phyloP scores from a whole-genome alignment of 1,284 basidiomycete genomes.

The Neolentinus lepideus region DNA sequence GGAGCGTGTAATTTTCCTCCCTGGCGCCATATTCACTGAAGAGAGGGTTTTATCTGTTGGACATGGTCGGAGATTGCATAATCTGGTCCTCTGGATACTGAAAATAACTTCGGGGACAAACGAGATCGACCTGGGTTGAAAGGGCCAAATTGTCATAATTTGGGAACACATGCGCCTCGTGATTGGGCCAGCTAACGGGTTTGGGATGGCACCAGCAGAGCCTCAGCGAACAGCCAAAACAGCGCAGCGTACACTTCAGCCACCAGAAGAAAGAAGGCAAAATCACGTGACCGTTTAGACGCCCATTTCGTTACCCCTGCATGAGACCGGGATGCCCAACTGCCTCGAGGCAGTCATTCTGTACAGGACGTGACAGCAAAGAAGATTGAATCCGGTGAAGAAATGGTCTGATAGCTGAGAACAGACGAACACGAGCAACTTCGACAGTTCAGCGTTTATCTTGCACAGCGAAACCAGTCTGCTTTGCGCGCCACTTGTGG shows the following conservation, averaged over 20 bases:
- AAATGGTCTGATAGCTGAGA: not conserved
- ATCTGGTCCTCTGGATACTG: not conserved
- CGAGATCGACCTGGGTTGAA: not conserved
- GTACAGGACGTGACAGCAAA: not conserved
- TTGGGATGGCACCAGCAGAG: not conserved
- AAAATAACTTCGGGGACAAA: not conserved
- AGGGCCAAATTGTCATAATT: not conserved
- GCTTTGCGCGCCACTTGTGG: no score
- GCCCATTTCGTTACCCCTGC: not conserved
- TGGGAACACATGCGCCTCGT: not conserved
- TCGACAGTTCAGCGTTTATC: not conserved
- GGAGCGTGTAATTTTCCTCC: not conserved
- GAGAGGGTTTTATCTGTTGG: not conserved
- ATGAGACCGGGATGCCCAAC: not conserved
- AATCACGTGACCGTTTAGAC: not conserved
- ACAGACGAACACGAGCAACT: not conserved
- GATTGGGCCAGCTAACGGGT: not conserved
- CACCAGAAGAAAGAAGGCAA: not conserved
- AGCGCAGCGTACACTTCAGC: conserved; percentile 1
- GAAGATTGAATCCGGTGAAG: not conserved
- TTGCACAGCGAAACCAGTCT: not conserved
- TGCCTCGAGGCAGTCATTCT: not conserved
- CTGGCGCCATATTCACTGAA: not conserved
- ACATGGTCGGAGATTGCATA: not conserved
- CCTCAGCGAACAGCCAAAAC: conserved; percentile 1